These are phyloP conservation scores for Cordyceps cicadae DNA, from an alignment of 2,329 filamentous ascomycete genomes.

Conservation along the genomic window DNA sequence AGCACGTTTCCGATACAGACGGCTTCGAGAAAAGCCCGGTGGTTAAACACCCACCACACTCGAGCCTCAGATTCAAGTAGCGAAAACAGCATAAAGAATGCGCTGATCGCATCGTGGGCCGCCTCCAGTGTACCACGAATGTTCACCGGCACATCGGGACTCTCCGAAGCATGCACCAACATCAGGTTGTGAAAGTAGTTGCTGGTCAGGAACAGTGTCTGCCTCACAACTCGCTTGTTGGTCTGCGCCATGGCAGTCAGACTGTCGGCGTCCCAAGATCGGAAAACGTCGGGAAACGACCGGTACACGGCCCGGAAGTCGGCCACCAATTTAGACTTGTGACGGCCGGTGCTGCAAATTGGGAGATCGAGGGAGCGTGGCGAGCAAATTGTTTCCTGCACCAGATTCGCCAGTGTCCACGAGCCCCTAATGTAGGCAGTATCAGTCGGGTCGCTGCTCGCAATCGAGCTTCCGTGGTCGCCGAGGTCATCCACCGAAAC, in stretches of 20 bases:
- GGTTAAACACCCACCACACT: conserved; percentile 82
- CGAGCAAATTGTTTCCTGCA: conserved; percentile 68
- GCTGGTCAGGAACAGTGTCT: conserved; percentile 70
- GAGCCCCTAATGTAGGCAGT: conserved; percentile 66
- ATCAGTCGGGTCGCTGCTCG: conserved; percentile 55
- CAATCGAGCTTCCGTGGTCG: conserved; percentile 51
- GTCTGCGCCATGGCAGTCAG: conserved; percentile 48
- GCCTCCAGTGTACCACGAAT: conserved; percentile 64
- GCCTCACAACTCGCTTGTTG: conserved; percentile 60
- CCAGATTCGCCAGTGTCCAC: conserved; percentile 71
- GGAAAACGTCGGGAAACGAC: conserved; percentile 64
- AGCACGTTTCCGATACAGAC: conserved; percentile 57
- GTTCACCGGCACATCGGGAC: conserved; percentile 55
- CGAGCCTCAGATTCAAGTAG: conserved; percentile 63
- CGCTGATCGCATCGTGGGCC: conserved; percentile 63
- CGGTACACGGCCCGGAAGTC: conserved; percentile 64
- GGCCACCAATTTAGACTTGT: conserved; percentile 61
- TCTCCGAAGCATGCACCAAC: conserved; percentile 66
- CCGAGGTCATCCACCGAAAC: conserved; percentile 65
- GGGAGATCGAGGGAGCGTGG: conserved; percentile 66
- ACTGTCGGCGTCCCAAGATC: conserved; percentile 55
- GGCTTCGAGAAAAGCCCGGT: conserved; percentile 70
- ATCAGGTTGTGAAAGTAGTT: conserved; percentile 80
- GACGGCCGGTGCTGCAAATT: conserved; percentile 57
- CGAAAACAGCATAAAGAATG: conserved; percentile 66